Base-by-base conservation (phyloP, 805 yeast genomes). In the Phaffomyces opuntiae region DNA sequence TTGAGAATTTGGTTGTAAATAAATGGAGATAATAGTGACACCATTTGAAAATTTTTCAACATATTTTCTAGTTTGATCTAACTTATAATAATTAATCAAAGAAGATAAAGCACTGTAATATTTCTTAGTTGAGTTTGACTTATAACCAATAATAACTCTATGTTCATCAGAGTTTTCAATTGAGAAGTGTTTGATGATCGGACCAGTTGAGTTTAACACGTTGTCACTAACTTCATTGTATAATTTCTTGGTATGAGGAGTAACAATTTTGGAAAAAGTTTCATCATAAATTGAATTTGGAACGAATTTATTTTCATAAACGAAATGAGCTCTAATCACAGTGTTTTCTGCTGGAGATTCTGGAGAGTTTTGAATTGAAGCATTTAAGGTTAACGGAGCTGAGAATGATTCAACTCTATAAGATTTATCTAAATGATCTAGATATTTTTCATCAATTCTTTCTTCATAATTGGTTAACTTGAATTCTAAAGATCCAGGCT, bases 1-100 rank as follows among this genome's bases (percentile, higher is more conserved):
- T 52, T 75, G 81, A 32, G 77, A 70, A 21, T 70, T 63, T 47
- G 87, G 83, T 40, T 78, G 78, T 59, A 91, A 75, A 66, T 93
- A 93, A 73, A 89, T 77, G 35, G 97, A 89, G 57, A 89, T 78
- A 44, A 91, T 76, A 24, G 96, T 83, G 52, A 83, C 77, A 43
- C 96, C 96, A 61, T 90, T 88, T 53, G 90, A 74, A 63, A 91
- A 93, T 63, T 90, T 93, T 66, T 91, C 99, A 48, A 93, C 89
- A 62, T 90, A 93, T 68, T 89, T 89, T 65, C 96, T 80, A 42
- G 93, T 81, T 49, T 90, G 80, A 39, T 79, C 77, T 55, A 93
- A 75, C 51, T 88, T 85, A 68, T 91, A 91, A 72, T 88, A 93
- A 63, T 84, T 84, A 57, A 90, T 90, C 63, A 91, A 74, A 52